Evolutionary conservation across 805 yeast genomes (phyloP).

Genomic region (Millerozyma miso): DNA sequence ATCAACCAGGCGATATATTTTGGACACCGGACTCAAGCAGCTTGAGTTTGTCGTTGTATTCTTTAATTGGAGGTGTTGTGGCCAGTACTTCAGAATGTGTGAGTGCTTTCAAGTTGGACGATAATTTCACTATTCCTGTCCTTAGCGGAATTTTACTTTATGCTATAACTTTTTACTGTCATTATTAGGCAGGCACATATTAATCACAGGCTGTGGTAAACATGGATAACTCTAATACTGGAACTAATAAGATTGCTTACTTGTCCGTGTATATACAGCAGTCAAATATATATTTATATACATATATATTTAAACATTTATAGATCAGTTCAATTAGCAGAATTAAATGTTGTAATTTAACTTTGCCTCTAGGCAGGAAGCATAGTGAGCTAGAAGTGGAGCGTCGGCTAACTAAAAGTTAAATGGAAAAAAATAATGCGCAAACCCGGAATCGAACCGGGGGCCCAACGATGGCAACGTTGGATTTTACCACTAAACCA

Average conservation of each 20-base stretch:
- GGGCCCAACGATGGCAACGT: conserved; percentile 19
- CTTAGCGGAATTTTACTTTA: conserved; percentile 66
- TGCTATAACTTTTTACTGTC: conserved; percentile 19
- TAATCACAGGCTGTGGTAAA: neutral
- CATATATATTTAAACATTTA: neutral
- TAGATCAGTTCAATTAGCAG: too few species aligned
- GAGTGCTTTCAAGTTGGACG: conserved; percentile 75
- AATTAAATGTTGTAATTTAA: too few species aligned
- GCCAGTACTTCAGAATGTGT: conserved; percentile 88
- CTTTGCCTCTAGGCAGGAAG: too few species aligned
- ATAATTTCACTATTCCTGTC: conserved; percentile 91
- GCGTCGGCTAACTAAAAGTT: too few species aligned
- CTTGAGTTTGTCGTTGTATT: conserved; percentile 48
- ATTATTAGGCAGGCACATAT: neutral
- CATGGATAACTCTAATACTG: too few species aligned
- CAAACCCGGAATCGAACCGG: conserved; percentile 18
- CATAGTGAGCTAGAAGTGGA: too few species aligned
- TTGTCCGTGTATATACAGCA: too few species aligned
- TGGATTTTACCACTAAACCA: conserved; percentile 18
- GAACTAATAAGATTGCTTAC: too few species aligned
- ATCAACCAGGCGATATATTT: conserved; percentile 52
- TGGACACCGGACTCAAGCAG: conserved; percentile 64
- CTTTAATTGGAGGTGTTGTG: conserved; percentile 67
- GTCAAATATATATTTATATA: too few species aligned
- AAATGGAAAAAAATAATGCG: conserved; percentile 8